Percentiles rank a stretch among this genome's conserved stretches.
phyloP scores from a whole-genome alignment of 176 grass and related monocot species.

The Triticum turgidum region DNA sequence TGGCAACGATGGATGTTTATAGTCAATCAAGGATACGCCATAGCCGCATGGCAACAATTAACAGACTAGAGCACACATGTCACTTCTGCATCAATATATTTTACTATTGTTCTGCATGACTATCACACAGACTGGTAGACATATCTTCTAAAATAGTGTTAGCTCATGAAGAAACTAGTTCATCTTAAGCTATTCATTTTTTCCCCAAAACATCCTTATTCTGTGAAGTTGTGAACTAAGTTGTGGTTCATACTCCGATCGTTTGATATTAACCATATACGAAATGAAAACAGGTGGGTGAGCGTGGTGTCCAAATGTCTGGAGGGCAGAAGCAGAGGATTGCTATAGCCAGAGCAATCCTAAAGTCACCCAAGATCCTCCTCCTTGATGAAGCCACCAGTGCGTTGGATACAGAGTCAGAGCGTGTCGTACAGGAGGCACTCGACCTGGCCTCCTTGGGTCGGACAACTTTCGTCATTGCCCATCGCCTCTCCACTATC shows the following conservation, averaged over 20 bases:
- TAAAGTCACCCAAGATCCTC: constrained; percentile 88
- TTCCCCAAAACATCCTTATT: neutral
- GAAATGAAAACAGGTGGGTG: constrained; percentile 54
- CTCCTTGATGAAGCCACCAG: constrained; percentile 88
- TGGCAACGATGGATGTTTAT: neutral
- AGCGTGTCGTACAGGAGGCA: constrained; percentile 69
- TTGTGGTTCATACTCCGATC: neutral
- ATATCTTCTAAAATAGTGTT: neutral
- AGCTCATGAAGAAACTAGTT: neutral
- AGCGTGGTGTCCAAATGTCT: constrained; percentile 84
- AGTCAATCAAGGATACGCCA: neutral
- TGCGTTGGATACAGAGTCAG: constrained; percentile 74
- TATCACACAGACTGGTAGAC: too few species aligned
- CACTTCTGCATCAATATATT: neutral
- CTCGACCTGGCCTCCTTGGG: constrained; percentile 71
- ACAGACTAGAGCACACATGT: constrained; percentile 2
- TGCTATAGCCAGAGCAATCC: constrained; percentile 75
- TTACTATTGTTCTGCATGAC: too few species aligned
- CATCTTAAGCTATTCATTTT: neutral
- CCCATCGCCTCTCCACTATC: constrained; percentile 78
- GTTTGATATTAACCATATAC: neutral
- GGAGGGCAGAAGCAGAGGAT: constrained; percentile 92
- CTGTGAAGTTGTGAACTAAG: neutral
- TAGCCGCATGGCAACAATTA: neutral
- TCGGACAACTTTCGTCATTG: constrained; percentile 70